Percentiles rank a stretch among this genome's conserved stretches.
phyloP scores from a whole-genome alignment of 148 eudicot genomes.

The Agrostemma githago region DNA sequence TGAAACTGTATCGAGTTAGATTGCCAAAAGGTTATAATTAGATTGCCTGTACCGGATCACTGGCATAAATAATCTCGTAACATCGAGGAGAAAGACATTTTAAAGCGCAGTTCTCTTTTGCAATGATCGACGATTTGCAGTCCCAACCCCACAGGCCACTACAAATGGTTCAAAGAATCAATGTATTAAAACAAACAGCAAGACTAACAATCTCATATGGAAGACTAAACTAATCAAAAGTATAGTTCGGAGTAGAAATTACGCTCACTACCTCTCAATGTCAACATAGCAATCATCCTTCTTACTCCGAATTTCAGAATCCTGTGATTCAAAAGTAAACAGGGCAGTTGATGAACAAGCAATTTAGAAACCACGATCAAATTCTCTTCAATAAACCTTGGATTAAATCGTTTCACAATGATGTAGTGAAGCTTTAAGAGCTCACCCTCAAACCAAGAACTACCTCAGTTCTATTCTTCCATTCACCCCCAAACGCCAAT shows the following conservation, averaged over 20 bases:
- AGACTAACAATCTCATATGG: neutral
- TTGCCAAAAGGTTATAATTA: neutral
- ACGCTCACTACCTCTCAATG: conserved; percentile 52
- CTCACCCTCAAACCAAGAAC: neutral
- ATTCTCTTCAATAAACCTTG: neutral
- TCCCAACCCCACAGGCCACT: conserved; percentile 88
- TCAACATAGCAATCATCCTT: conserved; percentile 74
- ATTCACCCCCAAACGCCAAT: neutral
- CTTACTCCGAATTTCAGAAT: conserved; percentile 56
- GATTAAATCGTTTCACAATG: neutral
- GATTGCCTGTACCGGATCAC: conserved; percentile 69
- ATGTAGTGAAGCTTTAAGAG: neutral
- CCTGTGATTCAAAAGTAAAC: conserved; percentile 33
- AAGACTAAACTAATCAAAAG: neutral
- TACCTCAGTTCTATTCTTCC: neutral
- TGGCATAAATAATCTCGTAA: conserved; percentile 75
- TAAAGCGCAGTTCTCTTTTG: conserved; percentile 86
- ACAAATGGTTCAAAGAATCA: conserved; percentile 3
- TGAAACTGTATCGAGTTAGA: neutral
- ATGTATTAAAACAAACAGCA: neutral
- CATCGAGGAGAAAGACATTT: conserved; percentile 77
- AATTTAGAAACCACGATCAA: neutral
- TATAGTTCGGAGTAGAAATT: neutral
- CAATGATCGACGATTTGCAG: conserved; percentile 70
- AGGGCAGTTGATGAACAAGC: neutral